phyloP scores from a whole-genome alignment of 1,139 yeast species.

The Hyphopichia pseudoburtonii region DNA sequence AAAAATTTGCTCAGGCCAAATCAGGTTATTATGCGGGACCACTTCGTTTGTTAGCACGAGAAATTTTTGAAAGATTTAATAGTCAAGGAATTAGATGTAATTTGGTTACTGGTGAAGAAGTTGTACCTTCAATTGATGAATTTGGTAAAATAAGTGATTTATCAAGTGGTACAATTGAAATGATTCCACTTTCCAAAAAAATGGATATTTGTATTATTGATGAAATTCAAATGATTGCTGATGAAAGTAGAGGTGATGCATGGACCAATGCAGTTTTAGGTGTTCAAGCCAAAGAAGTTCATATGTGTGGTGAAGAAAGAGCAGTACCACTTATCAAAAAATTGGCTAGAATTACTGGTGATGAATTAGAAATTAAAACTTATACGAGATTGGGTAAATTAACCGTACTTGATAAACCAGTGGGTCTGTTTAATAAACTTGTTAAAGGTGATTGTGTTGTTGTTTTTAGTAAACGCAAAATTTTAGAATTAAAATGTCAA shows the following conservation, averaged over 20 bases:
- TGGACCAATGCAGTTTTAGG: slow-evolving; percentile 95
- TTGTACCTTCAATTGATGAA: slow-evolving; percentile 66
- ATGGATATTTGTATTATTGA: slow-evolving; percentile 91
- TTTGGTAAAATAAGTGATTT: slow-evolving; percentile 70
- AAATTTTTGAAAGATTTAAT: slow-evolving; percentile 80
- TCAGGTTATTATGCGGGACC: slow-evolving; percentile 98
- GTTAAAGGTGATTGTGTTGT: slow-evolving; percentile 85
- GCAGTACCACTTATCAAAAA: slow-evolving; percentile 64
- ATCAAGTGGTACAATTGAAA: slow-evolving; percentile 90
- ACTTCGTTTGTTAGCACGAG: slow-evolving; percentile 82
- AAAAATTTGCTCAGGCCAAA: slow-evolving; percentile 61
- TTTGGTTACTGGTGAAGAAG: slow-evolving; percentile 91
- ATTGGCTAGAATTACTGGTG: slow-evolving; percentile 72
- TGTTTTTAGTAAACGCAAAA: slow-evolving; percentile 75
- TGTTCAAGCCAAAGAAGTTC: slow-evolving; percentile 80
- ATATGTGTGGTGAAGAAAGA: slow-evolving; percentile 90
- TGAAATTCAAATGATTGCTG: slow-evolving; percentile 94
- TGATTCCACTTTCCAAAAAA: slow-evolving; percentile 67
- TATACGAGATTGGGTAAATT: slow-evolving; percentile 78
- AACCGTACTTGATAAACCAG: slow-evolving; percentile 45
- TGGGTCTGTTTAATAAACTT: slow-evolving; percentile 35
- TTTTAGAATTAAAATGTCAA: slow-evolving; percentile 61
- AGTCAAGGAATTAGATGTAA: slow-evolving; percentile 70
- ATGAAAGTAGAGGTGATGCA: slow-evolving; percentile 79
- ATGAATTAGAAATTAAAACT: slow-evolving; percentile 62